Conservation (phyloP, 164 flowering plant genomes). For the Vitis cinerea region DNA sequence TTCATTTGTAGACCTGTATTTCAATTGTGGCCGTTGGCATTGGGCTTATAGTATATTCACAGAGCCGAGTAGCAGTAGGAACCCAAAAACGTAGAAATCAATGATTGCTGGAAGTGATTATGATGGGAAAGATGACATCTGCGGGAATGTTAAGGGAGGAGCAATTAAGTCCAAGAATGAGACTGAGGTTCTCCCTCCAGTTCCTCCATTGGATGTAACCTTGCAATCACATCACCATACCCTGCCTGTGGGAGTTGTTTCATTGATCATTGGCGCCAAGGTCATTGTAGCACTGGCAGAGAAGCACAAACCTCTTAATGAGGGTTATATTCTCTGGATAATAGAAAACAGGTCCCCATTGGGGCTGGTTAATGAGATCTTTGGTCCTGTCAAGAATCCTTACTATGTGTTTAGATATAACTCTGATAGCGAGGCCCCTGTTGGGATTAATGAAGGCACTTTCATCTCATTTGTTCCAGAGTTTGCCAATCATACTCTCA, state of each 20-base stretch:
- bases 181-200: conserved; percentile 79
- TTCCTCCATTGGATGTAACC: conserved; percentile 61
- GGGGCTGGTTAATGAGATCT: conserved; percentile 84
- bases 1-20: too few relatives aligned
- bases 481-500: conserved; percentile 73
- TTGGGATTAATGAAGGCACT: conserved; percentile 59
- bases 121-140: conserved; percentile 35
- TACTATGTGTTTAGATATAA: conserved; percentile 85
- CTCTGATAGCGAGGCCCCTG: conserved; percentile 73
- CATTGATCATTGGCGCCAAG: conserved; percentile 65
- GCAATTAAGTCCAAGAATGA: conserved; percentile 82
- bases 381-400: conserved; percentile 93
- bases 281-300: conserved; percentile 87
- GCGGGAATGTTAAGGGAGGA: conserved; percentile 20
- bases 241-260: conserved; percentile 73
- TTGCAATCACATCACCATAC: conserved; percentile 65
- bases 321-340: conserved; percentile 95
- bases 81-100: too few relatives aligned
- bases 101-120: conserved; percentile 28
- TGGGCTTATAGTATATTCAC: too few relatives aligned
- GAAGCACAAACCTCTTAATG: conserved; percentile 85
- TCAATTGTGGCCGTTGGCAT: too few relatives aligned
- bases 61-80: too few relatives aligned
- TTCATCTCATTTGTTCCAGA: conserved; percentile 72
- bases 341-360: conserved; percentile 64